These are phyloP conservation scores for Ophiocytium majus DNA, from an alignment of 352 stramenopile genomes.

Conservation along the genomic window DNA sequence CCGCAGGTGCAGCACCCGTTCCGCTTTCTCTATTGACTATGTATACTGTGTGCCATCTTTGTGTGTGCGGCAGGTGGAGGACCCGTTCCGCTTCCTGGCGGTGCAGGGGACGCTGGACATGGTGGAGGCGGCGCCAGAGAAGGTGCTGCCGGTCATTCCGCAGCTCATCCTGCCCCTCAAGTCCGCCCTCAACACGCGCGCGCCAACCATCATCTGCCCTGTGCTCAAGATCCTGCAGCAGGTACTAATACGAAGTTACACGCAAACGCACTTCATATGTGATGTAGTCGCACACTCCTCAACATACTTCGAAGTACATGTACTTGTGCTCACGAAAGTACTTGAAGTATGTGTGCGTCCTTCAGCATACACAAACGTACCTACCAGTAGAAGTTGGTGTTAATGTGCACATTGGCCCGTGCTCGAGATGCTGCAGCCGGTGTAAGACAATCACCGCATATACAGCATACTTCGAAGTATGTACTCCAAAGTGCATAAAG, in stretches of 20 bases:
- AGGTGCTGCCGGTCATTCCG: slow-evolving; percentile 92
- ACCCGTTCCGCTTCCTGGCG: slow-evolving; percentile 91
- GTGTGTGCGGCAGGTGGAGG: slow-evolving; percentile 64
- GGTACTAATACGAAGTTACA: too few relatives aligned
- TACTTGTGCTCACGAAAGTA: too few relatives aligned
- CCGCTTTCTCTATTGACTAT: too few relatives aligned
- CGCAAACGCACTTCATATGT: too few relatives aligned
- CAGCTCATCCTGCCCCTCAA: slow-evolving; percentile 94
- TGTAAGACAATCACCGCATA: too few relatives aligned
- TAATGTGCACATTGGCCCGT: too few relatives aligned
- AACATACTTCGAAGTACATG: not conserved
- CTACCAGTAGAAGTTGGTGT: too few relatives aligned
- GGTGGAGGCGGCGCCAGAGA: slow-evolving; percentile 88
- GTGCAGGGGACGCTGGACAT: slow-evolving; percentile 94
- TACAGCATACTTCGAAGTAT: too few relatives aligned
- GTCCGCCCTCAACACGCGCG: slow-evolving; percentile 84
- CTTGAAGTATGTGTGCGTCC: too few relatives aligned
- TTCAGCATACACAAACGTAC: not conserved
- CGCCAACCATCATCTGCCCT: slow-evolving; percentile 86
- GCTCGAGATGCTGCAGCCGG: too few relatives aligned
- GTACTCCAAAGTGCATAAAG: too few relatives aligned
- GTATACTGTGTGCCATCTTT: not conserved
- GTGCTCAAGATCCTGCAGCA: slow-evolving; percentile 81
- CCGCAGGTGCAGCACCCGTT: not conserved
- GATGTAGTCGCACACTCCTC: too few relatives aligned